These are phyloP conservation scores for Aspergillus kassunensis DNA, from an alignment of 495 filamentous ascomycete genomes.

Conservation along the genomic window DNA sequence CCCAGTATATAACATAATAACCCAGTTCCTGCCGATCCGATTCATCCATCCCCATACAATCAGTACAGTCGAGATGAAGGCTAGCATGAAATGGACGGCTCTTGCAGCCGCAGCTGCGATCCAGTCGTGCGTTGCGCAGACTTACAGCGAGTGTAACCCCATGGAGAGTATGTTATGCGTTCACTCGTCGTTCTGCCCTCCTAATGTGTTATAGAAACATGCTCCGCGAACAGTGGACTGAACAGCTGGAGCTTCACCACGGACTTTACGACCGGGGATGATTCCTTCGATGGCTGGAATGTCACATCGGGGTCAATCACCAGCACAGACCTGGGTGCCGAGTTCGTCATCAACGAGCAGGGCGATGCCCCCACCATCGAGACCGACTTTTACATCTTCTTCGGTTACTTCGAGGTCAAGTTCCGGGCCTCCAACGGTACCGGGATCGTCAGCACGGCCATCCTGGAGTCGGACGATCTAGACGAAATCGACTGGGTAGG, in stretches of 20 bases:
- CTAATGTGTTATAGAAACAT: too few species aligned
- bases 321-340: constrained; percentile 51
- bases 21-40: neutral
- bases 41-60: neutral
- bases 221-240: constrained; percentile 62
- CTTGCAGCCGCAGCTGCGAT: neutral
- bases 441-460: constrained; percentile 75
- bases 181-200: too few species aligned
- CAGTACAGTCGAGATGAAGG: neutral
- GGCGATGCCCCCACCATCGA: constrained; percentile 73
- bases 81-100: neutral
- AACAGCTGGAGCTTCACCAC: constrained; percentile 48
- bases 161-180: constrained; percentile 24
- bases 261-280: constrained; percentile 59
- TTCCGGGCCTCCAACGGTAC: constrained; percentile 68
- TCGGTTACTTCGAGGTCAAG: constrained; percentile 64
- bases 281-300: constrained; percentile 54
- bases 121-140: constrained; percentile 27
- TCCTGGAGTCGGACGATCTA: constrained; percentile 81
- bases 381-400: constrained; percentile 74
- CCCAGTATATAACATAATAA: neutral
- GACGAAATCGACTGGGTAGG: constrained; percentile 93
- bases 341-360: constrained; percentile 65
- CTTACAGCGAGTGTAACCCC: constrained; percentile 42
- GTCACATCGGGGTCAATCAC: constrained; percentile 53